phyloP scores from a whole-genome alignment of 106 monocot species.

The Platanthera guangdongensis region DNA sequence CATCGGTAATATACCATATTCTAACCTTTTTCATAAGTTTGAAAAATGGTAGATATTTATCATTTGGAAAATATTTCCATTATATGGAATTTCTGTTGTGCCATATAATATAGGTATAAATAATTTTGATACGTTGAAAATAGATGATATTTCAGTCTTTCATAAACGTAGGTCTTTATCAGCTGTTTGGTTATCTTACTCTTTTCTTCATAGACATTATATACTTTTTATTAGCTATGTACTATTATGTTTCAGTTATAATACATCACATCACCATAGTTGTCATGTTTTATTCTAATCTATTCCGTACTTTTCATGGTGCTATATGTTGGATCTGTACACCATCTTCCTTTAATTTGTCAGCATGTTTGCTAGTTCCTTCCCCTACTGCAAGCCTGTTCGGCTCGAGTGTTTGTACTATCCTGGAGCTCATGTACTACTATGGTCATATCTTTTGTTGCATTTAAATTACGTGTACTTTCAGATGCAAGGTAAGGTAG shows the following conservation, averaged over 20 bases:
- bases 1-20: slow-evolving; percentile 21
- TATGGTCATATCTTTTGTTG: background rate
- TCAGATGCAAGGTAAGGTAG: background rate
- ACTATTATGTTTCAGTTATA: background rate
- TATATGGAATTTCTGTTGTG: background rate
- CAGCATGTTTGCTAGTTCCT: background rate
- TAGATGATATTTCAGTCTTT: background rate
- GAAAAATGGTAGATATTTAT: background rate
- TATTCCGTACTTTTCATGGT: background rate
- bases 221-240: background rate
- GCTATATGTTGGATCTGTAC: too few relatives aligned
- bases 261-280: background rate
- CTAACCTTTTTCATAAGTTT: slow-evolving; percentile 2
- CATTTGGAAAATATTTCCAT: background rate
- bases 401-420: background rate
- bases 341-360: background rate
- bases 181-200: background rate
- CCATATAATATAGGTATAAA: background rate
- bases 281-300: background rate
- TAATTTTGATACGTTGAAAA: background rate
- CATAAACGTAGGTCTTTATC: background rate
- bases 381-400: background rate
- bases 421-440: background rate
- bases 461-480: background rate
- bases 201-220: background rate